phyloP scores from a whole-genome alignment of 768 basidiomycete genomes.

The Astraeus odoratus region DNA sequence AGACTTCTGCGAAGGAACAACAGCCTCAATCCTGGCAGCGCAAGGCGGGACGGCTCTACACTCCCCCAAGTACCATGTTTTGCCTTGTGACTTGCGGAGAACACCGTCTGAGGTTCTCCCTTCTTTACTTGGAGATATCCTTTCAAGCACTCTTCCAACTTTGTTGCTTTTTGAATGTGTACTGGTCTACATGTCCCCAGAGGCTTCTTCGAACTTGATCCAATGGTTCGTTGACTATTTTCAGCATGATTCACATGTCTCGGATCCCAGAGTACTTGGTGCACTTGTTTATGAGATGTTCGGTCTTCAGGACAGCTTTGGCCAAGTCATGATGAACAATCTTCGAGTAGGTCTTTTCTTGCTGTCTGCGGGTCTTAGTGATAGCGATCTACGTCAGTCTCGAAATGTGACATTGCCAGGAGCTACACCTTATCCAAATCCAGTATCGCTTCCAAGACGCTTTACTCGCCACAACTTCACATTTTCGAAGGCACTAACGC shows the following conservation, averaged over 20 bases:
- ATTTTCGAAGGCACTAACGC: slow-evolving; percentile 47
- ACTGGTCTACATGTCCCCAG: slow-evolving; percentile 76
- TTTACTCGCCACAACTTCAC: slow-evolving; percentile 56
- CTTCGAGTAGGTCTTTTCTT: slow-evolving; percentile 47
- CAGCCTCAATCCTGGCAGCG: slow-evolving; percentile 39
- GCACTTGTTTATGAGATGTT: slow-evolving; percentile 65
- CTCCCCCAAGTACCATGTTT: slow-evolving; percentile 55
- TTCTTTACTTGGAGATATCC: slow-evolving; percentile 26
- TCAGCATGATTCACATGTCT: slow-evolving; percentile 15
- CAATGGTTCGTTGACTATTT: slow-evolving; percentile 67
- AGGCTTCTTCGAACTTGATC: slow-evolving; percentile 51
- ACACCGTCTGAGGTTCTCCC: slow-evolving; percentile 45
- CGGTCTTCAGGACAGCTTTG: slow-evolving; percentile 79
- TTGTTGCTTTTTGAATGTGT: slow-evolving; percentile 92
- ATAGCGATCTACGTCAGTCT: slow-evolving; percentile 34
- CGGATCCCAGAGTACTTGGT: slow-evolving; percentile 14
- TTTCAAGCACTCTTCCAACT: slow-evolving; percentile 66
- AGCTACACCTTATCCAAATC: slow-evolving; percentile 50
- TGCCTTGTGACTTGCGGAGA: slow-evolving; percentile 71
- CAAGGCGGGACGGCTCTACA: slow-evolving; percentile 57
- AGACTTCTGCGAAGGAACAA: slow-evolving; percentile 26
- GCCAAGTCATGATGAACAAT: slow-evolving; percentile 88
- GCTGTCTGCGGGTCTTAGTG: background rate
- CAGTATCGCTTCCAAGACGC: slow-evolving; percentile 48
- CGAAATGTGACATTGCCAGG: slow-evolving; percentile 74